Conservation (phyloP, 2,329 filamentous ascomycete species). For the Fusarium stilboides region DNA sequence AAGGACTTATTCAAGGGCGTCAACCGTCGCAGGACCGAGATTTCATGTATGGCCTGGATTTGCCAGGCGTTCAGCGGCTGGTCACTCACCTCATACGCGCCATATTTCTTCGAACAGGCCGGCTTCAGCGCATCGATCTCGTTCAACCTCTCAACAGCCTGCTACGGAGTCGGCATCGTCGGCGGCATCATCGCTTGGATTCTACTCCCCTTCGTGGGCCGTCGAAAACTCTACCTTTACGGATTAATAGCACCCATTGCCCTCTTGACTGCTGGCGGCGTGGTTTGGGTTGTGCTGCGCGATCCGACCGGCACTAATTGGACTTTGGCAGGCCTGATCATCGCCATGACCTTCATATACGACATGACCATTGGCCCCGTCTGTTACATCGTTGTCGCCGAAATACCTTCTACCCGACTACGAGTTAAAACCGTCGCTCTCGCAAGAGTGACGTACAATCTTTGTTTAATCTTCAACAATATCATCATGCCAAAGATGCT, state of each 20-base stretch:
- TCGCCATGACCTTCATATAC: constrained; percentile 60
- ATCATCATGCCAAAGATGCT: constrained; percentile 50
- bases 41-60: constrained; percentile 49
- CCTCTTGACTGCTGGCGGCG: constrained; percentile 58
- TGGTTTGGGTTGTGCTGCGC: constrained; percentile 54
- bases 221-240: constrained; percentile 58
- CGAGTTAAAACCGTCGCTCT: constrained; percentile 59
- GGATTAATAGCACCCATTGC: constrained; percentile 51
- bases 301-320: constrained; percentile 49
- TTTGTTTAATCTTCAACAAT: constrained; percentile 48
- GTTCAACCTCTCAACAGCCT: constrained; percentile 58
- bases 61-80: constrained; percentile 49
- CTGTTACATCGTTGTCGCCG: constrained; percentile 57
- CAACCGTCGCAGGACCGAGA: constrained; percentile 51
- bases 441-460: constrained; percentile 51
- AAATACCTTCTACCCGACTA: constrained; percentile 58
- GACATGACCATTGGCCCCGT: constrained; percentile 47
- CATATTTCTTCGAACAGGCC: constrained; percentile 62
- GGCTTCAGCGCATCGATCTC: constrained; percentile 56
- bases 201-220: constrained; percentile 57
- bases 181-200: constrained; percentile 59
- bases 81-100: constrained; percentile 39
- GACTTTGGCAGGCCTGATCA: constrained; percentile 56
- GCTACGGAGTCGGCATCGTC: constrained; percentile 58
- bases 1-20: constrained; percentile 43